Base-by-base conservation (phyloP, 1,284 basidiomycete species). In the Ustilago sp. region DNA sequence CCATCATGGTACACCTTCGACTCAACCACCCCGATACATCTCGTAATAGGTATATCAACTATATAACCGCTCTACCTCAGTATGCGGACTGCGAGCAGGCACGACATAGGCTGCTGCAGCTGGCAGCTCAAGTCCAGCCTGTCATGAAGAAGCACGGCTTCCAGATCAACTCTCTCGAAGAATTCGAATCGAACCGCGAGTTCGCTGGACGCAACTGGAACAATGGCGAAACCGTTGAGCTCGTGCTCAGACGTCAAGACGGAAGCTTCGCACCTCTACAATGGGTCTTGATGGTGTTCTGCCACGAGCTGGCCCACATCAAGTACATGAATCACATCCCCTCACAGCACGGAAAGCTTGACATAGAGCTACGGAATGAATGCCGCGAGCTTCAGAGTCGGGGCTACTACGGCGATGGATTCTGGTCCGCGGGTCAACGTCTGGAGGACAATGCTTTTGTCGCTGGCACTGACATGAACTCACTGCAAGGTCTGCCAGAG, bases 201-300 rank as follows among this genome's bases (percentile, higher is more conserved):
- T 80, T 82, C 23, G 76, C 79, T 12, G 80, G 79, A 8, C 66
- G 80, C 19, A 78, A 81, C 63, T 82, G 80, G 80, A 79, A 82
- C 63, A 76, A 74, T 23, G 80, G 80, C 34, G 80, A 82, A 55
- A 79, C 67, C 36, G 66, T 82, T 36, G 80, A 80, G 45, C 65
- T 82, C 15, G 74, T 82, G 19, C 73, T 82, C 2, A 54, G 77
- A 19, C 64, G 74, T 5, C 65, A 65, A 28, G 67, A 77, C 52
- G 79, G 79, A 17, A 63, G 47, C 35, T 82, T 79, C 55, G 67
- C 73, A 2, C 80, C 80, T 19, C 51, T 80, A 9, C 72, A 79
- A 36, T 72, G 72, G 66, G 70, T 81, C 8, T 53, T 81, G 13
- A 71, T 72, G 66, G 80, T 82, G 11, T 80, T 82, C 36, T 75